Percentiles rank a stretch among this genome's conserved stretches.
Evolutionary conservation across 2,329 filamentous ascomycete species (phyloP).

Genomic region (Sclerotinia minor): DNA sequence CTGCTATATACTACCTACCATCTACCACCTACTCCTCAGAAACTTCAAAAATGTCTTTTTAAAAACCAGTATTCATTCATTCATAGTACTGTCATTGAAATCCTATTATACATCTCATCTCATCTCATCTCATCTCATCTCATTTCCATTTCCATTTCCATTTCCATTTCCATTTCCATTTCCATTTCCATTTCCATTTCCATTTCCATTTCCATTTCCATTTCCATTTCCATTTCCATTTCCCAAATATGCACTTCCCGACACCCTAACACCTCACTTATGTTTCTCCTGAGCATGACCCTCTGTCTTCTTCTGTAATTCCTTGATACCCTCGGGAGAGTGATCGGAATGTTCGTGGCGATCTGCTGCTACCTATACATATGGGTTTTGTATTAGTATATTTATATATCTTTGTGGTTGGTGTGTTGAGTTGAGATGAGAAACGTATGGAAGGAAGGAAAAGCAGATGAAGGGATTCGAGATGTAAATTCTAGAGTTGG

Average conservation of each 20-base stretch:
- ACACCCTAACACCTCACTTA: constrained; percentile 33
- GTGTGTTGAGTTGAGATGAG: neutral
- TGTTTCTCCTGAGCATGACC: constrained; percentile 36
- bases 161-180: neutral
- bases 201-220: neutral
- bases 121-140: too few relatives aligned
- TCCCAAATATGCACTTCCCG: too few relatives aligned
- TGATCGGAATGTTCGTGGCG: constrained; percentile 27
- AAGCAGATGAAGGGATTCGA: neutral
- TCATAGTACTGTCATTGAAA: constrained; percentile 8
- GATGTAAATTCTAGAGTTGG: neutral
- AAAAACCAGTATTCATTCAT: neutral
- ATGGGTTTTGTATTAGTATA: neutral
- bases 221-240: neutral
- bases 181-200: neutral
- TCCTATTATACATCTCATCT: constrained; percentile 1
- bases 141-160: neutral
- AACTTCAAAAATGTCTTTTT: neutral
- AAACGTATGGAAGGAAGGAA: neutral
- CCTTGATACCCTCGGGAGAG: constrained; percentile 47
- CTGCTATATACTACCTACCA: neutral
- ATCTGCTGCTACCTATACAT: constrained; percentile 35
- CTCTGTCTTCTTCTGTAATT: constrained; percentile 59
- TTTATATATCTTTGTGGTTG: neutral
- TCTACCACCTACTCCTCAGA: too few relatives aligned